A percentile compares a stretch with the other conserved stretches of the same genome.
phyloP scores from a whole-genome alignment of 306 rosid genomes.

The Calophaca sinica region DNA sequence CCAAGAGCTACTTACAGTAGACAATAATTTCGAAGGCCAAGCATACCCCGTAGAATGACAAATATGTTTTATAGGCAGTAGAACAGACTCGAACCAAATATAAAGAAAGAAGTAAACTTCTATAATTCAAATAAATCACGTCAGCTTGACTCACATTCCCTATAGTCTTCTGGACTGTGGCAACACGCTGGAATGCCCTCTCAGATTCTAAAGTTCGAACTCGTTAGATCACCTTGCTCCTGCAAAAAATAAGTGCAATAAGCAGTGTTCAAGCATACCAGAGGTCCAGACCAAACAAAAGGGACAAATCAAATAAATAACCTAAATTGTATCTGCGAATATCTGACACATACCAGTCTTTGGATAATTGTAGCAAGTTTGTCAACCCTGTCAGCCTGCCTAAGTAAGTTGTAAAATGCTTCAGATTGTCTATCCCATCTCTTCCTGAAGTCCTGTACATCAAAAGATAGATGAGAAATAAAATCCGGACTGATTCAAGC shows the following conservation, averaged over 20 bases:
- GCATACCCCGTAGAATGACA: slow-evolving; percentile 26
- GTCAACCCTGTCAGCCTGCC: slow-evolving; percentile 98
- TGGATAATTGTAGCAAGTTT: slow-evolving; percentile 88
- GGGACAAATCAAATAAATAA: slow-evolving; percentile 39
- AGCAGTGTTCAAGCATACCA: slow-evolving; percentile 28
- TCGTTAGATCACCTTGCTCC: slow-evolving; percentile 99
- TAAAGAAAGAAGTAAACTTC: slow-evolving; percentile 8
- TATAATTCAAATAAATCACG: slow-evolving; percentile 38
- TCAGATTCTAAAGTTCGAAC: slow-evolving; percentile 98
- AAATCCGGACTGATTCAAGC: slow-evolving; percentile 32
- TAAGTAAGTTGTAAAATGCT: slow-evolving; percentile 90
- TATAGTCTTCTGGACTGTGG: slow-evolving; percentile 88
- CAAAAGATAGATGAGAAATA: slow-evolving; percentile 46
- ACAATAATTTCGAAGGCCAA: slow-evolving; percentile 40
- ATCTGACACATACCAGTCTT: slow-evolving; percentile 67
- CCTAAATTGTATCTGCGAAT: slow-evolving; percentile 36
- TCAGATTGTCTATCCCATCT: slow-evolving; percentile 93
- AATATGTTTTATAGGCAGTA: not conserved
- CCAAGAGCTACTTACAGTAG: slow-evolving; percentile 16
- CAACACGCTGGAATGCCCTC: slow-evolving; percentile 98
- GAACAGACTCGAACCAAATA: slow-evolving; percentile 25
- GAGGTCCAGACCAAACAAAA: slow-evolving; percentile 36
- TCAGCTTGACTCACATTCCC: slow-evolving; percentile 81
- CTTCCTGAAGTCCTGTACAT: slow-evolving; percentile 74
- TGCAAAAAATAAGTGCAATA: slow-evolving; percentile 45